phyloP scores from a whole-genome alignment of 73 alveolate species.

The Effrenium voratum region DNA sequence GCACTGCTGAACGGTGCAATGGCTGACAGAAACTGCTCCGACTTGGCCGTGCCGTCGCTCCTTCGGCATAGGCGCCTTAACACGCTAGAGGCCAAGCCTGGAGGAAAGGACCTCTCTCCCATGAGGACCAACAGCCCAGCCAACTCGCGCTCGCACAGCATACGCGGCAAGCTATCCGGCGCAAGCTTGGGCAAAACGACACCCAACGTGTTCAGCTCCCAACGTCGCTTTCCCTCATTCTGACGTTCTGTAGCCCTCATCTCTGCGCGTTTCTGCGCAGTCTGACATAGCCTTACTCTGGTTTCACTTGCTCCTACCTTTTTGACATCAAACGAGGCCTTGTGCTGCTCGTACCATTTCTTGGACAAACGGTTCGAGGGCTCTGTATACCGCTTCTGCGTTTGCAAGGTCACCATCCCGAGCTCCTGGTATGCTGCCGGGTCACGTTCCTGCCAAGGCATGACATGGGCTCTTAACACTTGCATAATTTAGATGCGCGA shows the following conservation, averaged over 20 bases:
- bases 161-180: neutral
- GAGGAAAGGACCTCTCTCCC: too few relatives aligned
- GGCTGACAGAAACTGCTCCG: neutral
- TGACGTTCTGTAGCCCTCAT: neutral
- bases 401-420: neutral
- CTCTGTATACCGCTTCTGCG: neutral
- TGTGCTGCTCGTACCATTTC: neutral
- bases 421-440: constrained; percentile 4
- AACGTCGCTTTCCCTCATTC: too few relatives aligned
- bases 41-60: neutral
- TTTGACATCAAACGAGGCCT: neutral
- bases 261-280: neutral
- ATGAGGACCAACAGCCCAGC: neutral
- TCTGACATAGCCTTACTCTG: neutral
- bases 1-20: too few relatives aligned
- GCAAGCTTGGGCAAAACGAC: too few relatives aligned
- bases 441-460: too few relatives aligned
- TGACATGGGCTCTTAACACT: too few relatives aligned
- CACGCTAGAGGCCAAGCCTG: too few relatives aligned
- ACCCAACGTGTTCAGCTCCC: too few relatives aligned
- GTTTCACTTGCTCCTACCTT: neutral
- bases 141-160: neutral
- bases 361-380: neutral
- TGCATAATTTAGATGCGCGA: too few relatives aligned
- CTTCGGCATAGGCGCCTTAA: too few relatives aligned